Evolutionary conservation across 306 rosid genomes (phyloP).

Genomic region (Luffa aegyptiaca): DNA sequence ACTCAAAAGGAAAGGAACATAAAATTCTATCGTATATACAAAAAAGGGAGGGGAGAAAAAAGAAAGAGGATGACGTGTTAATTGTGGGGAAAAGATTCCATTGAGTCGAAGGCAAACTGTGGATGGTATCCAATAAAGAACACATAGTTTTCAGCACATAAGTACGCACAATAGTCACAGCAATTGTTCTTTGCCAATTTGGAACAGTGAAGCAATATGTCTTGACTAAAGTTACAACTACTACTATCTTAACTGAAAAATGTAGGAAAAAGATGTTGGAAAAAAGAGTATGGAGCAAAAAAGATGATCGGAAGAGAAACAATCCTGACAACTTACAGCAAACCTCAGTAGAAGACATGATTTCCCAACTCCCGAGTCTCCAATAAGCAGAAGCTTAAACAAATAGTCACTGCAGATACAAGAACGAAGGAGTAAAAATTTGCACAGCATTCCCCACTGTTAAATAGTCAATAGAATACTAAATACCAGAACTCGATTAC

Average conservation of each 20-base stretch:
- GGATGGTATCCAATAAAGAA: not conserved
- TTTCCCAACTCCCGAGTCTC: constrained; percentile 83
- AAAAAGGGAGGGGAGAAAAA: not conserved
- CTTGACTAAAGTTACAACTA: not conserved
- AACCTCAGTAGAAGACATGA: constrained; percentile 75
- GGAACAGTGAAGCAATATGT: not conserved
- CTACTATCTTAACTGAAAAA: not conserved
- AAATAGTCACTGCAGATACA: constrained; percentile 51
- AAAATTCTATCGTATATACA: not conserved
- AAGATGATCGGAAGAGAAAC: not conserved
- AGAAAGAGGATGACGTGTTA: not conserved
- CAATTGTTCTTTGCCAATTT: not conserved
- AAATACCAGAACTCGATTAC: not conserved
- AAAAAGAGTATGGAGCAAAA: not conserved
- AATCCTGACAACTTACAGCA: constrained; percentile 45
- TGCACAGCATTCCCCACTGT: not conserved
- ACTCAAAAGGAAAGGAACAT: not conserved
- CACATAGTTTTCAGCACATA: not conserved
- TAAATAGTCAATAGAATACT: not conserved
- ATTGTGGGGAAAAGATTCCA: not conserved
- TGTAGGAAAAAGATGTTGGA: not conserved
- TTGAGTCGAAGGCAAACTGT: not conserved
- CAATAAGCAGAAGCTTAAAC: constrained; percentile 68
- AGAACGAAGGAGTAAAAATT: constrained; percentile 5
- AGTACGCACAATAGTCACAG: not conserved